Base-by-base conservation (phyloP, 371 early-diverging fungal species). In the Mortierella sp. region DNA sequence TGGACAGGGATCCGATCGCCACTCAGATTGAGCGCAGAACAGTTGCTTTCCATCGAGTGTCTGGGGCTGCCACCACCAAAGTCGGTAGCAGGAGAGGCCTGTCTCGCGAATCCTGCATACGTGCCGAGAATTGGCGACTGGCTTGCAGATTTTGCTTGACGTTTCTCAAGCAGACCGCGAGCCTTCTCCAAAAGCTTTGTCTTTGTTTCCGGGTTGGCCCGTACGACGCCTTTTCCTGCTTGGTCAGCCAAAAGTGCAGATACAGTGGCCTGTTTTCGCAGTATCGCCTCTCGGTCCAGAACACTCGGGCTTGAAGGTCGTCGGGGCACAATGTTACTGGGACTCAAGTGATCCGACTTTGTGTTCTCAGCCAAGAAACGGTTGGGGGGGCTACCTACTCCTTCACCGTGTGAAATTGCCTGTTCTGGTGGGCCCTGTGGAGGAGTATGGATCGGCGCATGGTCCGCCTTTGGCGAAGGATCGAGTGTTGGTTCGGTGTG, bases 81-180 rank as follows among this genome's bases (percentile, higher is more conserved):
- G 2, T 25, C 44, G 34, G 50, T 22, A 40, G 29, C 3, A 19
- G 58, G 40, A 25, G 29, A 48, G 25, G 45, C 10, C 0, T 29
- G 45, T n/a, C 12, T 25, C 7, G 17, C 8, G 14, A 28, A 25
- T 19, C 25, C 25, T 8, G 41, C 6, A 9, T 47, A 19, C 3
- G 21, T 25, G 28, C 8, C 14, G 50, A 28, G 29, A 5, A 13
- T 12, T 19, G 60, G 51, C 19, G 60, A 59, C 31, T 52, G 71
- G 7, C 14, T 3, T 5, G 47, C 52, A 17, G 65, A 49, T 5
- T 31, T 45, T 22, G 58, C 55, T 28, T 73, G 74, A 3, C 74
- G 74, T 48, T 62, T 73, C 44, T 73, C 74, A 0, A 67, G 51
- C 7, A 73, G 43, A 16, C 53, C 68, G 1, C 74, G 62, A 3